Percentiles rank a stretch among this genome's conserved stretches.
Conservation (phyloP, 208 protist species). For the Plasmodiophora brassicae region DNA sequence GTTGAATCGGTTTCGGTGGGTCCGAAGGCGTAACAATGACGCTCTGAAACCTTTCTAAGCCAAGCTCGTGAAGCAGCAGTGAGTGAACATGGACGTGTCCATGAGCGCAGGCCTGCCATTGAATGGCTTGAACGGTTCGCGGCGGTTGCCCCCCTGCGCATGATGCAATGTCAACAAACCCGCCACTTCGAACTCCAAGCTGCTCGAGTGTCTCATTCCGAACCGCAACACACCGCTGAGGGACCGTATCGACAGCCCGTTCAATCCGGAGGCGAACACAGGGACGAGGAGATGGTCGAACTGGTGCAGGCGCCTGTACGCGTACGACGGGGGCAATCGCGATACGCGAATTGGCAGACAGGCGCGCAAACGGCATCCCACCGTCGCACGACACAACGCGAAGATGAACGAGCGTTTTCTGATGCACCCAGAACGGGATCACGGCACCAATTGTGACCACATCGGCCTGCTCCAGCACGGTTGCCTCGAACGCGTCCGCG, state of each 20-base stretch:
- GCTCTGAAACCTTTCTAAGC: too few relatives aligned
- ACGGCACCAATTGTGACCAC: neutral
- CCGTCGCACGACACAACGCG: conserved; percentile 4
- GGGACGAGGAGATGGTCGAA: neutral
- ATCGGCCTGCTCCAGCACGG: neutral
- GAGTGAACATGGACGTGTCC: too few relatives aligned
- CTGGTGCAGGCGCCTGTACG: neutral
- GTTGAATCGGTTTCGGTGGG: too few relatives aligned
- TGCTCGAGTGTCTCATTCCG: neutral
- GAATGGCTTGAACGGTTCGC: too few relatives aligned
- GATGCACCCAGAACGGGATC: neutral
- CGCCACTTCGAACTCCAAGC: too few relatives aligned
- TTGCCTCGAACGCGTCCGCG: neutral
- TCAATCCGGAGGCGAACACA: neutral
- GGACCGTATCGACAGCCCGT: neutral
- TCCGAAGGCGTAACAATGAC: too few relatives aligned
- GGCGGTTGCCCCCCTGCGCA: too few relatives aligned
- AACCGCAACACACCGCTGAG: neutral
- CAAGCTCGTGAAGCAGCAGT: too few relatives aligned
- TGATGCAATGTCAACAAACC: too few relatives aligned
- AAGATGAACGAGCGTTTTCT: neutral
- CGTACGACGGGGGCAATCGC: neutral
- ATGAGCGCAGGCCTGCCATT: too few relatives aligned
- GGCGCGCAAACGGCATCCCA: neutral
- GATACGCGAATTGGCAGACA: neutral